Evolutionary conservation across 2,329 filamentous ascomycete genomes (phyloP), one percentile per base, ranked within the genome.

Genomic region (Fusarium nygamai): DNA sequence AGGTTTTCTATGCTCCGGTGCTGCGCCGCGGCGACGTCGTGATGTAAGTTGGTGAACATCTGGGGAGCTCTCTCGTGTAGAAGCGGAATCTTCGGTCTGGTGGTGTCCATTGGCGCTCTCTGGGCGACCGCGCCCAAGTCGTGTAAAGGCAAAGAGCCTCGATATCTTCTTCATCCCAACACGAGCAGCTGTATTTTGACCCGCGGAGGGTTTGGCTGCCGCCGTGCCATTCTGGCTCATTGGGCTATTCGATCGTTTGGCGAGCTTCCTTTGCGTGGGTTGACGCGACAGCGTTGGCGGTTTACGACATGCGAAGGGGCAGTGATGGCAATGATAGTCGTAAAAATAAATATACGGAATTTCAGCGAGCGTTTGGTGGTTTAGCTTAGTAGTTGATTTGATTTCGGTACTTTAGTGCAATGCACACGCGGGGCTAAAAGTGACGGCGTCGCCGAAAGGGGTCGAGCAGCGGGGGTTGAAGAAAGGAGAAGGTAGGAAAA

Each of bases 31-130:
- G 34, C 76, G 77, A 43, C 78, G 74, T 59, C 78, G 74, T 46
- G 78, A 80, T 12, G 79, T 78, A 48, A 83, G 78, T 76, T 84
- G 82, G 72, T 83, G 82, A 44, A 81, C 76, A 53, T 81, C 81
- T 20, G 80, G 76, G 10, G 75, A 78, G 33, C 75, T 76, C 33
- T 80, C 77, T 53, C 77, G 67, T 14, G 73, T 71, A 54, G 76
- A 71, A 29, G 73, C 67, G 54, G 69, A 50, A 53, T 78, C 76
- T 33, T 78, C 77, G 41, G 63, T 66, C 44, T 78, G 73, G 29
- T 57, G 66, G 33, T 73, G 66, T 12, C 60, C 64, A 43, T 66
- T 71, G 29, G 73, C 63, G 41, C 59, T 72, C 38, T 78, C 77
- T 4, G 72, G 70, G 16, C 77, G 77, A 54, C 77, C 76, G 47